Base-by-base conservation (phyloP, 164 flowering plant species). In the Annona squamosa region DNA sequence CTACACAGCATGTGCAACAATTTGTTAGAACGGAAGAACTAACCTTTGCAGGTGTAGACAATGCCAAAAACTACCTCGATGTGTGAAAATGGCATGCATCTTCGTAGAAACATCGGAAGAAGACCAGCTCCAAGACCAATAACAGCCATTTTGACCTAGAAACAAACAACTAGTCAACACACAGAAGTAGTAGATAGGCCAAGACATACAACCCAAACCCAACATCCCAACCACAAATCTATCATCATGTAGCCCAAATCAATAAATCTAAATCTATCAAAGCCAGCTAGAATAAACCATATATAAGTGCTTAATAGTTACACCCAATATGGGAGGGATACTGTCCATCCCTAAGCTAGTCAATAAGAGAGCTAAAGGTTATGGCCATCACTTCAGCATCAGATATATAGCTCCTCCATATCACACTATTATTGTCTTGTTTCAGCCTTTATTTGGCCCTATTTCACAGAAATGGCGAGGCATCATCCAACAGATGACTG, bases 51-150 rank as follows among this genome's bases (percentile, higher is more conserved):
- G 37, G 37, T 26, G 37, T 26, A 26, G 37, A 26, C 37, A 26
- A 26, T 0, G 37, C 37, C 37, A 26, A 26, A 74, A 16, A 57
- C 72, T 80, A 94, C 98, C 95, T 94, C 91, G 66, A 87, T 85
- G 47, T 81, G 72, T 73, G 88, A 70, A 76, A 84, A 82, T 3
- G 88, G 89, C 82, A 92, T 83, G 80, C 89, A 85, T 19, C 76
- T 73, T 57, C 76, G 91, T 46, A 95, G 88, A 81, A 90, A 92
- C 97, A 89, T 95, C 16, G 99, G 99, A 81, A 95, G 91, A 69
- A 95, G 78, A 73, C 99, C 99, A 2, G 97, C 99, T 77, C 99
- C 99, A 77, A 95, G 96, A 78, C 99, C 99, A 72, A 95, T 81
- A 4, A 95, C 83, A 72, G 84, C 85, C 63, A 87, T 82, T 74